Percentiles rank a stretch among this genome's conserved stretches.
phyloP scores from a whole-genome alignment of 345 rosid species.

The Lepidium didymum region DNA sequence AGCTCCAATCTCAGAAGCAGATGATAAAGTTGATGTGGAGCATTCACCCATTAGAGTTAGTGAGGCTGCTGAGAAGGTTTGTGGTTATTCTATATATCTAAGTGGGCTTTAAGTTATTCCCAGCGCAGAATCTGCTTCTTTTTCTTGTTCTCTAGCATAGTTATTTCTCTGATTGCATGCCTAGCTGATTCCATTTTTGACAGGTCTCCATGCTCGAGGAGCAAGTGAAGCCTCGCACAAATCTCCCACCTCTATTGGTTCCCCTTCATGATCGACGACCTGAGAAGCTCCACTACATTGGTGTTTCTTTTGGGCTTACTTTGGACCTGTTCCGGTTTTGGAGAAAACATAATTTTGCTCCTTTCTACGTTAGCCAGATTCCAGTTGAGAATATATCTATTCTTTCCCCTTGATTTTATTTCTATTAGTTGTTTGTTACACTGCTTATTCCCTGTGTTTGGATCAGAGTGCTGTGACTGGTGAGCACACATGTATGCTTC shows the following conservation, averaged over 20 bases:
- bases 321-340: slow-evolving; percentile 91
- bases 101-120: not conserved
- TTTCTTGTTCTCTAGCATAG: not conserved
- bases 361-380: slow-evolving; percentile 78
- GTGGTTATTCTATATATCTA: not conserved
- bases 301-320: slow-evolving; percentile 97
- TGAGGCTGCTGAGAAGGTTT: slow-evolving; percentile 94
- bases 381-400: slow-evolving; percentile 55
- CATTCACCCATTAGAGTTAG: slow-evolving; percentile 44
- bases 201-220: slow-evolving; percentile 91
- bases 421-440: not conserved
- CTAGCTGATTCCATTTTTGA: not conserved
- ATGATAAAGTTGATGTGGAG: slow-evolving; percentile 41
- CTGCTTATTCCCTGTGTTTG: not conserved
- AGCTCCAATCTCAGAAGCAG: slow-evolving; percentile 55
- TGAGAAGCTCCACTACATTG: slow-evolving; percentile 84
- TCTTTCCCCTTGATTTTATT: not conserved
- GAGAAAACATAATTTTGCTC: slow-evolving; percentile 85
- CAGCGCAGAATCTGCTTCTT: not conserved
- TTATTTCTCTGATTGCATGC: not conserved
- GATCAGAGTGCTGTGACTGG: slow-evolving; percentile 83
- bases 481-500: slow-evolving; percentile 87
- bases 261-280: slow-evolving; percentile 70
- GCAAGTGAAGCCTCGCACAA: slow-evolving; percentile 63
- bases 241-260: slow-evolving; percentile 82